A percentile compares a stretch with the other conserved stretches of the same genome.
Conservation (phyloP, 225 moss, liverwort and hornwort genomes). For the Ulota crispa region DNA sequence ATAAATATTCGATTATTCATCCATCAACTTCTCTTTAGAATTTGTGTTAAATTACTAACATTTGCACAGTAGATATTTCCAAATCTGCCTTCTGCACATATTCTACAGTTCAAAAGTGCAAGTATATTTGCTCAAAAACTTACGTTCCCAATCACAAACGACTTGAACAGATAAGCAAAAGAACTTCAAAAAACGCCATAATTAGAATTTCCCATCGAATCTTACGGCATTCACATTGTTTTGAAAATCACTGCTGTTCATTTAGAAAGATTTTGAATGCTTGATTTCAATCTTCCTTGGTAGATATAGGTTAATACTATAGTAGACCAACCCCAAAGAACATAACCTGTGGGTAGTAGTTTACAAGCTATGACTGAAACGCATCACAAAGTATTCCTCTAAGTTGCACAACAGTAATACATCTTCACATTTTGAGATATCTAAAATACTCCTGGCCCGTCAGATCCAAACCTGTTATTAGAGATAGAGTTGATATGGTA, state of each 20-base stretch:
- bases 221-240: background rate
- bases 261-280: background rate
- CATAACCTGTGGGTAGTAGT: background rate
- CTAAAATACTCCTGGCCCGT: background rate
- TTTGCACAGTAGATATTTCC: background rate
- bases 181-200: background rate
- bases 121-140: background rate
- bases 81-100: background rate
- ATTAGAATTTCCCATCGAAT: background rate
- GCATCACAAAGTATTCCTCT: background rate
- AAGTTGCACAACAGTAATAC: background rate
- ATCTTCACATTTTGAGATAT: background rate
- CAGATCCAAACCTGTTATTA: constrained; percentile 72
- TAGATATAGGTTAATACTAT: background rate
- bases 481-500: constrained; percentile 95
- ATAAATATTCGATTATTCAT: background rate
- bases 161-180: background rate
- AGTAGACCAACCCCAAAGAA: background rate
- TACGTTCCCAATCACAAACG: background rate
- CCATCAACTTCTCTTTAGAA: background rate
- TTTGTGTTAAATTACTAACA: background rate
- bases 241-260: background rate
- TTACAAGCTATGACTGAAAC: background rate
- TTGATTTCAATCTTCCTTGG: background rate
- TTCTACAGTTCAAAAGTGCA: background rate